These are phyloP conservation scores for Hylodesmum podocarpum DNA, from an alignment of 306 rosid species.

Conservation along the genomic window DNA sequence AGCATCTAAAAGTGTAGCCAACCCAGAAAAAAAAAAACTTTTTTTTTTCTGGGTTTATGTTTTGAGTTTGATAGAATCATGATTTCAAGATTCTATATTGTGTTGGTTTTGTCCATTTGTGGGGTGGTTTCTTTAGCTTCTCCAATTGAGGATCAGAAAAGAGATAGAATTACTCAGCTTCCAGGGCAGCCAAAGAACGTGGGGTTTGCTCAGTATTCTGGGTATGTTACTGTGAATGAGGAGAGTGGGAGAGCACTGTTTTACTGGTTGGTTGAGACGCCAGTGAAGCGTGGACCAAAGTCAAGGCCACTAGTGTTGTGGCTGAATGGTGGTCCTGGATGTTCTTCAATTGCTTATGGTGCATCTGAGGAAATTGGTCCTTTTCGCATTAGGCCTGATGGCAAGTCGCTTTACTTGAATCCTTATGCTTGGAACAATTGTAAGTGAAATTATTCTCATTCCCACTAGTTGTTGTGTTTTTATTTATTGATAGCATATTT, in stretches of 20 bases:
- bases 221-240: conserved; percentile 84
- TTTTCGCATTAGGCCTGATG: conserved; percentile 76
- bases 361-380: conserved; percentile 97
- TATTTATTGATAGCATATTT: background rate
- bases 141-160: conserved; percentile 56
- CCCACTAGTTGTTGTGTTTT: background rate
- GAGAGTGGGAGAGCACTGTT: conserved; percentile 81
- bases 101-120: conserved; percentile 46
- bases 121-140: conserved; percentile 52
- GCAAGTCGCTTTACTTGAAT: conserved; percentile 79
- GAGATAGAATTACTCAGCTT: conserved; percentile 61
- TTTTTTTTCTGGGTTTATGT: conserved; percentile 18
- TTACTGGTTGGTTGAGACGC: conserved; percentile 90
- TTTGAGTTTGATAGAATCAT: conserved; percentile 3
- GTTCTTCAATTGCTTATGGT: conserved; percentile 97
- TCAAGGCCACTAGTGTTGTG: conserved; percentile 91
- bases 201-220: conserved; percentile 80
- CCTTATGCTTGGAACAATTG: conserved; percentile 93
- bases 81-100: conserved; percentile 40
- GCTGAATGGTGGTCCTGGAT: conserved; percentile 99
- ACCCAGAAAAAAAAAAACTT: conserved; percentile 27
- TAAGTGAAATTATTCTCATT: conserved; percentile 37
- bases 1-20: conserved; percentile 1
- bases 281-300: conserved; percentile 48
- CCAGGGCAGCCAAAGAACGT: conserved; percentile 86